Conservation (phyloP, 2,329 filamentous ascomycete genomes). For the Penicillium psychrosexuale region DNA sequence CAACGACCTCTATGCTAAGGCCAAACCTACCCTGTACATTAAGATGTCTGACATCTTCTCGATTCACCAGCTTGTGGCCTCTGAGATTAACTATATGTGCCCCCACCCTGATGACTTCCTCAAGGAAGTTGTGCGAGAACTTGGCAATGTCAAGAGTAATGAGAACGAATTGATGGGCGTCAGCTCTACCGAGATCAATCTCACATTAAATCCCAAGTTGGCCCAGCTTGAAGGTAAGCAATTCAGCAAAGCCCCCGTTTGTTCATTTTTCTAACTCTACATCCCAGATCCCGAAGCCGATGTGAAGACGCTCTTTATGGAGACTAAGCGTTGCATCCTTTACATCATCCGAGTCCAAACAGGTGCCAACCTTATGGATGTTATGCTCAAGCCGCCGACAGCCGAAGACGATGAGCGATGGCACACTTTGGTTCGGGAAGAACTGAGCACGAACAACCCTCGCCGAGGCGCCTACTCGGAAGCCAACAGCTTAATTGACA, state of each 20-base stretch:
- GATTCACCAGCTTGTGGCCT: constrained; percentile 82
- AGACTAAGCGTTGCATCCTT: constrained; percentile 93
- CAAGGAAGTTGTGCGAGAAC: constrained; percentile 85
- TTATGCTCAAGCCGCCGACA: constrained; percentile 84
- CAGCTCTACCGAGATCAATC: constrained; percentile 81
- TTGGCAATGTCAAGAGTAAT: constrained; percentile 94
- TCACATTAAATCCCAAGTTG: constrained; percentile 85
- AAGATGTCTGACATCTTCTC: constrained; percentile 98
- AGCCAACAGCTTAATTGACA: constrained; percentile 75
- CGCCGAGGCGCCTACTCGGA: constrained; percentile 87
- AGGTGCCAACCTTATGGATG: constrained; percentile 87
- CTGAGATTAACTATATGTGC: constrained; percentile 74
- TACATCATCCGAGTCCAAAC: constrained; percentile 98
- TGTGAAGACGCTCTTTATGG: constrained; percentile 91
- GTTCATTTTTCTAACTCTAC: constrained; percentile 8
- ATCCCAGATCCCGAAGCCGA: constrained; percentile 78
- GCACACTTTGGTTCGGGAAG: constrained; percentile 75
- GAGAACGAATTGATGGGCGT: constrained; percentile 88
- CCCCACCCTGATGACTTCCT: constrained; percentile 80
- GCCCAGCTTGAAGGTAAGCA: constrained; percentile 71
- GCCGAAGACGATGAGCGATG: constrained; percentile 88
- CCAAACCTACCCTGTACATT: constrained; percentile 97
- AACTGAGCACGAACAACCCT: constrained; percentile 66
- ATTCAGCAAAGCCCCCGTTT: neutral
- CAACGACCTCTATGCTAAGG: constrained; percentile 94